Percentiles rank a stretch among this genome's conserved stretches.
Conservation (phyloP, 2,329 filamentous ascomycete species). For the Botrytis fabae region DNA sequence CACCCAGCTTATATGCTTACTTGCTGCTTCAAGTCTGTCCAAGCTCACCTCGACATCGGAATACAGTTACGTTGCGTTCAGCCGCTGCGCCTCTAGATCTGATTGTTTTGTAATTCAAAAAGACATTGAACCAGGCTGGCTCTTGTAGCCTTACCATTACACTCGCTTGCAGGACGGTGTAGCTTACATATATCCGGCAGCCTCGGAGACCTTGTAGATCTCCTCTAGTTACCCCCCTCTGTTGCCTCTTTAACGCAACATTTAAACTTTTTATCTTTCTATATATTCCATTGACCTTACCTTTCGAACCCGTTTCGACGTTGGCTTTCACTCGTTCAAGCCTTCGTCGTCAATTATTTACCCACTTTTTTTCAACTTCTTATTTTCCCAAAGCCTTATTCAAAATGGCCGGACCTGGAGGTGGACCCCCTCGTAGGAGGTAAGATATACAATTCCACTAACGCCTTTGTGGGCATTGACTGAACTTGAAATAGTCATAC, state of each 20-base stretch:
- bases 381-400: conserved; percentile 29
- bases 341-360: conserved; percentile 40
- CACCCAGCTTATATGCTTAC: conserved; percentile 34
- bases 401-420: conserved; percentile 88
- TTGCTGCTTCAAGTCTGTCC: conserved; percentile 25
- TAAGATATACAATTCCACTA: conserved; percentile 41
- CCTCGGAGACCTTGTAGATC: conserved; percentile 31
- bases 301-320: conserved; percentile 32
- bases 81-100: conserved; percentile 32
- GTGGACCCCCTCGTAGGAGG: conserved; percentile 81
- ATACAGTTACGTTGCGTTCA: conserved; percentile 38
- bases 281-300: conserved; percentile 23
- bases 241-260: conserved; percentile 18
- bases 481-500: conserved; percentile 69
- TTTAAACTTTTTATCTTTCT: conserved; percentile 21
- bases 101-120: conserved; percentile 27
- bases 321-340: conserved; percentile 43
- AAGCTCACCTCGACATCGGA: conserved; percentile 26
- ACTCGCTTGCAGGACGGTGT: conserved; percentile 33
- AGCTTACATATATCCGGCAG: conserved; percentile 37
- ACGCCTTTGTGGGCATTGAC: conserved; percentile 16
- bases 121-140: conserved; percentile 26
- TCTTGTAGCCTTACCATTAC: conserved; percentile 36
- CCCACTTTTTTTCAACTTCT: conserved; percentile 20
- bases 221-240: conserved; percentile 28